A percentile compares a stretch with the other conserved stretches of the same genome.
Evolutionary conservation across 768 basidiomycete genomes (phyloP).

Genomic region (Leucosporidium creatinivorum): DNA sequence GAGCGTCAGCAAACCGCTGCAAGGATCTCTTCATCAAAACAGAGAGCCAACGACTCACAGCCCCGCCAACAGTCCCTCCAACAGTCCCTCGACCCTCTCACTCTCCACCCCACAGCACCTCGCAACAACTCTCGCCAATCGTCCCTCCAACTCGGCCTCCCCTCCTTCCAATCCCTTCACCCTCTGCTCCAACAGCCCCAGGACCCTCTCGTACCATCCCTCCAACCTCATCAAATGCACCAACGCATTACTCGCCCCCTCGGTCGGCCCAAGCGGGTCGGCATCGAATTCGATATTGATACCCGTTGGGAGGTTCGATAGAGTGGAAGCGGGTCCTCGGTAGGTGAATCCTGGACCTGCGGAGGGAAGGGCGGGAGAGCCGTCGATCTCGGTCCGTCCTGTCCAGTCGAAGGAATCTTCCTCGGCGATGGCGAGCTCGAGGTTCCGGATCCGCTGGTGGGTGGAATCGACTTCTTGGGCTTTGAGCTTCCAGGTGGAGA

Average conservation of each 20-base stretch:
- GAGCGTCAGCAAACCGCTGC: too few species aligned
- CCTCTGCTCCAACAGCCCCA: conserved; percentile 63
- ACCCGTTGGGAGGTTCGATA: conserved; percentile 58
- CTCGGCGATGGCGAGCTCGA: conserved; percentile 66
- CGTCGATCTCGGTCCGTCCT: conserved; percentile 55
- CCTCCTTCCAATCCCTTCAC: conserved; percentile 67
- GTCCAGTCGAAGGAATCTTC: conserved; percentile 87
- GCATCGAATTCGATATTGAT: conserved; percentile 59
- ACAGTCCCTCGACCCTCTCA: conserved; percentile 86
- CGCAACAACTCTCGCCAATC: conserved; percentile 80
- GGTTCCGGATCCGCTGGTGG: conserved; percentile 70
- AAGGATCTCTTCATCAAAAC: too few species aligned
- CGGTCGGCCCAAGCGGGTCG: conserved; percentile 62
- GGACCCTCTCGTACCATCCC: conserved; percentile 73
- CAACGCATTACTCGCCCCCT: conserved; percentile 44
- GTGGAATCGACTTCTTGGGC: conserved; percentile 74
- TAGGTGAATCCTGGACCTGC: conserved; percentile 54
- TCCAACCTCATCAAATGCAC: conserved; percentile 67
- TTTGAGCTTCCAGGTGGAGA: conserved; percentile 63
- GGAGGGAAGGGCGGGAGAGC: conserved; percentile 40
- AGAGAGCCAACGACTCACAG: conserved; percentile 42
- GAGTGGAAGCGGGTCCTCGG: conserved; percentile 60
- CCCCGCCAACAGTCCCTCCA: conserved; percentile 75
- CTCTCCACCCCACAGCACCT: conserved; percentile 77
- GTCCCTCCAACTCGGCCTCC: conserved; percentile 69